Evolutionary conservation across 2,329 filamentous ascomycete genomes (phyloP).

Genomic region (Sordariomycetes sp.): DNA sequence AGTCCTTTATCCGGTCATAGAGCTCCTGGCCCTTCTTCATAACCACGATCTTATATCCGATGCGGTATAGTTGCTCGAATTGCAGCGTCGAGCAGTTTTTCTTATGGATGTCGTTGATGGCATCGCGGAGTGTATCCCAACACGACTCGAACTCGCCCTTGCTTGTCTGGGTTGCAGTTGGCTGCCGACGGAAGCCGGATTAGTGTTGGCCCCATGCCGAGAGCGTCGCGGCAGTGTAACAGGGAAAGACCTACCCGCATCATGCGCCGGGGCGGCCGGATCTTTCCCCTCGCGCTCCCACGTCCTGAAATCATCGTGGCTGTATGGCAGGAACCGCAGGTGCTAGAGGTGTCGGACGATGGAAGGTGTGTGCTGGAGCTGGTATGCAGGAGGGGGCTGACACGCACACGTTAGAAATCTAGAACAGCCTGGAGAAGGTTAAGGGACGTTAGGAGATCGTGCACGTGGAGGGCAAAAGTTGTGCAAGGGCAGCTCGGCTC

Average conservation of each 20-base stretch:
- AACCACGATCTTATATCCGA: conserved; percentile 86
- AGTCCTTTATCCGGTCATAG: conserved; percentile 68
- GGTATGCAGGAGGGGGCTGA: not conserved
- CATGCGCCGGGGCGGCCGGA: conserved; percentile 4
- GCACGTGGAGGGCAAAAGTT: not conserved
- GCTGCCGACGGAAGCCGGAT: conserved; percentile 12
- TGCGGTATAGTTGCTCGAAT: conserved; percentile 91
- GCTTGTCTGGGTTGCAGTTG: conserved; percentile 27
- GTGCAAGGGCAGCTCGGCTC: not conserved
- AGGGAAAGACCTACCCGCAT: conserved; percentile 1
- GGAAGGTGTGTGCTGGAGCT: not conserved
- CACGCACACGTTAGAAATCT: not conserved
- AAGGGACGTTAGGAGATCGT: not conserved
- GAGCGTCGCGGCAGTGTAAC: not conserved
- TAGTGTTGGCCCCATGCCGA: not conserved
- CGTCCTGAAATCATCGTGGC: conserved; percentile 8
- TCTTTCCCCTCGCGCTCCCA: conserved; percentile 1
- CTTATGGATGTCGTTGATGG: conserved; percentile 79
- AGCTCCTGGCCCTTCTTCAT: conserved; percentile 75
- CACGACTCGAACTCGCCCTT: conserved; percentile 73
- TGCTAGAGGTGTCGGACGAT: not conserved
- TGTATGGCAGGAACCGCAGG: not conserved
- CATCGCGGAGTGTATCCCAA: conserved; percentile 68
- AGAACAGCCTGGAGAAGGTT: not conserved
- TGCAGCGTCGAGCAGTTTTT: conserved; percentile 84